Conservation (phyloP, 768 basidiomycete genomes). For the Exidia glandulosa region DNA sequence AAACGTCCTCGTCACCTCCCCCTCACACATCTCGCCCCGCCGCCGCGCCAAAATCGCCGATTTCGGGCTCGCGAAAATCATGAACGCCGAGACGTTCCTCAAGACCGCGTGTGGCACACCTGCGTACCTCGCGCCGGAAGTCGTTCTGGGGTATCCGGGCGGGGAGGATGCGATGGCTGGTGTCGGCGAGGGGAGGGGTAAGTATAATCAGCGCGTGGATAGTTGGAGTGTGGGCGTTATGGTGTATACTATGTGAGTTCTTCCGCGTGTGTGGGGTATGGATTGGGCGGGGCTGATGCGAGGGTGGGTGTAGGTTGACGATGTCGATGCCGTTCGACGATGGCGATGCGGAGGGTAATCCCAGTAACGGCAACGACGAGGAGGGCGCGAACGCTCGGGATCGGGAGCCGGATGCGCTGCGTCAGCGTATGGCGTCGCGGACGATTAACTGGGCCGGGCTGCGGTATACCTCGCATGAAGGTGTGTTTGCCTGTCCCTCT, state of each 20-base stretch:
- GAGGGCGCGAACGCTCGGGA: too few relatives aligned
- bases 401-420: too few relatives aligned
- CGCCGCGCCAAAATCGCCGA: conserved; percentile 87
- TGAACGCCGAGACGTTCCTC: conserved; percentile 60
- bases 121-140: conserved; percentile 86
- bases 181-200: too few relatives aligned
- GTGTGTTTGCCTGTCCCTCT: conserved; percentile 25
- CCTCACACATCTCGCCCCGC: conserved; percentile 26
- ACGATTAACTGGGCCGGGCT: conserved; percentile 53
- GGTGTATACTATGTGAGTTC: conserved; percentile 72
- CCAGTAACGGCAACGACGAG: too few relatives aligned
- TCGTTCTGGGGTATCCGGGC: conserved; percentile 50
- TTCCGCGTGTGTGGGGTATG: not conserved
- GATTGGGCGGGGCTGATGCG: conserved; percentile 5
- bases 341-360: conserved; percentile 45
- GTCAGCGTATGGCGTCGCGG: conserved; percentile 48
- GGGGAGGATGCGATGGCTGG: conserved; percentile 70
- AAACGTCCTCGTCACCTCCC: conserved; percentile 62
- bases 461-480: conserved; percentile 29
- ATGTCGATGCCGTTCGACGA: conserved; percentile 75
- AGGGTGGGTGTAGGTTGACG: conserved; percentile 44
- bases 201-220: too few relatives aligned
- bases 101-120: conserved; percentile 97
- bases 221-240: conserved; percentile 97
- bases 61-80: conserved; percentile 92